Conservation (phyloP, 2,329 filamentous ascomycete species). For the Paracoccidioides brasiliensis region DNA sequence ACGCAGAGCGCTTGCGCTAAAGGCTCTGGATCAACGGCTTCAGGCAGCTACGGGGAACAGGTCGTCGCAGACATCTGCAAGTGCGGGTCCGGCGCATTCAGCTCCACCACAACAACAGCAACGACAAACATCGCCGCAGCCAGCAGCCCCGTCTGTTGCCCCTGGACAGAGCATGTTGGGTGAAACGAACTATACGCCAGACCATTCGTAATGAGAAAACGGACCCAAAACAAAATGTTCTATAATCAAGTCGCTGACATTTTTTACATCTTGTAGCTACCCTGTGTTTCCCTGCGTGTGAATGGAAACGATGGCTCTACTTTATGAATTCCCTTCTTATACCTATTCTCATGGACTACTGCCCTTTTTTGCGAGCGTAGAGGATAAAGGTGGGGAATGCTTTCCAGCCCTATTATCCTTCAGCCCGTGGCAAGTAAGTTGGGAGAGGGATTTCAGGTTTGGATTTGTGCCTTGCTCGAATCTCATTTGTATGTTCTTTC, state of each 20-base stretch:
- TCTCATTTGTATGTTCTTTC: neutral
- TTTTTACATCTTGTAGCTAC: neutral
- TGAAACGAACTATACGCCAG: conserved; percentile 57
- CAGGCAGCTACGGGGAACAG: conserved; percentile 60
- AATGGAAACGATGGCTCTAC: neutral
- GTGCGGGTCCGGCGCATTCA: conserved; percentile 25
- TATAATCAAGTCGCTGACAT: too few relatives aligned
- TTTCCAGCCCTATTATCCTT: neutral
- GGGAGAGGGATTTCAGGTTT: neutral
- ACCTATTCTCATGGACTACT: neutral
- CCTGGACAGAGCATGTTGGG: conserved; percentile 48
- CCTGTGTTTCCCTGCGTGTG: neutral
- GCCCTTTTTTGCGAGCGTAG: neutral
- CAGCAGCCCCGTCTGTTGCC: conserved; percentile 42
- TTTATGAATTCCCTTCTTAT: neutral
- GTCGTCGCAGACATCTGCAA: conserved; percentile 24
- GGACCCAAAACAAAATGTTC: neutral
- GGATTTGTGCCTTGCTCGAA: neutral
- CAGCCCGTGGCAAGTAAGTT: neutral
- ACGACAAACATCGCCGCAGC: conserved; percentile 34
- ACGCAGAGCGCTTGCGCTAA: conserved; percentile 74
- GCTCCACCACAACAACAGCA: conserved; percentile 24
- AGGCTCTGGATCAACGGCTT: conserved; percentile 81
- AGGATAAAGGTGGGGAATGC: neutral
- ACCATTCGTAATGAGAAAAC: conserved; percentile 33